Evolutionary conservation across 768 basidiomycete genomes (phyloP).

Genomic region (Leccinum olivaceopallidum): DNA sequence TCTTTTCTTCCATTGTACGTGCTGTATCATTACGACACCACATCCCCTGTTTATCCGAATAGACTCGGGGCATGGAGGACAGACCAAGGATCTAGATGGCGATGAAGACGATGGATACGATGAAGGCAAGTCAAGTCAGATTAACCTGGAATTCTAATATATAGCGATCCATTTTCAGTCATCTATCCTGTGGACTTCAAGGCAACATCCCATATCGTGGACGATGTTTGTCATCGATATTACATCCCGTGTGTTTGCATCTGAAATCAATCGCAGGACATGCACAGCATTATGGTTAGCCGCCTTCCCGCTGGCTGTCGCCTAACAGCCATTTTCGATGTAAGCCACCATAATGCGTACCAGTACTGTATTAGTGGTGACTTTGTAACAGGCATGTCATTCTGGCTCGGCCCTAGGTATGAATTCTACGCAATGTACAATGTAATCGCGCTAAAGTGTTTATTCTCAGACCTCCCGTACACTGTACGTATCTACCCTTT

Average conservation of each 20-base stretch:
- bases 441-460: background rate
- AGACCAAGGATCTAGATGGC: constrained; percentile 78
- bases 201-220: constrained; percentile 73
- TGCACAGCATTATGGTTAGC: constrained; percentile 81
- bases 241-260: background rate
- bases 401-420: constrained; percentile 85
- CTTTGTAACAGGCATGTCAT: constrained; percentile 66
- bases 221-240: constrained; percentile 65
- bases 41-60: background rate
- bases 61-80: constrained; percentile 96
- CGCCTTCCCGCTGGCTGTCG: constrained; percentile 85
- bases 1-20: constrained; percentile 85
- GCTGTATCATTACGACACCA: background rate
- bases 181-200: constrained; percentile 85
- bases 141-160: constrained; percentile 4
- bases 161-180: constrained; percentile 39
- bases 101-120: constrained; percentile 86
- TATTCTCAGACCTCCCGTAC: constrained; percentile 60
- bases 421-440: constrained; percentile 13
- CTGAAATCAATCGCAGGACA: constrained; percentile 40
- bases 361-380: background rate
- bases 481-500: constrained; percentile 41
- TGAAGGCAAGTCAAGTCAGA: constrained; percentile 49
- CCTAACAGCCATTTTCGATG: constrained; percentile 80
- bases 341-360: constrained; percentile 36